phyloP scores from a whole-genome alignment of 768 basidiomycete species.

The Tubosaeta sp. region DNA sequence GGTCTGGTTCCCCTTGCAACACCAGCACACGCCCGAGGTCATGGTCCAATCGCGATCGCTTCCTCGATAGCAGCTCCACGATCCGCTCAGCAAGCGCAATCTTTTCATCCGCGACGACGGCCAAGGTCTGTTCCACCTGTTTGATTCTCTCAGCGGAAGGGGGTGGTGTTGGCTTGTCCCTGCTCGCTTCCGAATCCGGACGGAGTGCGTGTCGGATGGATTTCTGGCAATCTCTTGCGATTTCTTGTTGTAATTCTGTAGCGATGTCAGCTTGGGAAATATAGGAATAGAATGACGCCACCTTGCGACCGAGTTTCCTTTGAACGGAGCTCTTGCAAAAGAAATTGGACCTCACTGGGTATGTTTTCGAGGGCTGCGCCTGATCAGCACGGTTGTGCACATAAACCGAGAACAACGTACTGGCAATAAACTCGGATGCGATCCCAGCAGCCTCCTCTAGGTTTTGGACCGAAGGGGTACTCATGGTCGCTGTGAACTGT shows the following conservation, averaged over 20 bases:
- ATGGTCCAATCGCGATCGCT: slow-evolving; percentile 44
- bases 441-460: slow-evolving; percentile 48
- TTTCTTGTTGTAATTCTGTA: slow-evolving; percentile 41
- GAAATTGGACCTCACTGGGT: slow-evolving; percentile 44
- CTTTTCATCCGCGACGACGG: slow-evolving; percentile 40
- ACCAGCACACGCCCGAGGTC: slow-evolving; percentile 42
- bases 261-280: background rate
- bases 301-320: slow-evolving; percentile 44
- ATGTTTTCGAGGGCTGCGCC: slow-evolving; percentile 45
- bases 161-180: slow-evolving; percentile 28
- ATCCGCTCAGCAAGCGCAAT: slow-evolving; percentile 40
- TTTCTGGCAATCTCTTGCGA: slow-evolving; percentile 40
- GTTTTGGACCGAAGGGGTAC: slow-evolving; percentile 32
- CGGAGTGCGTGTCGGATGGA: slow-evolving; percentile 43
- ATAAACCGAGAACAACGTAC: slow-evolving; percentile 28
- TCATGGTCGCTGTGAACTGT: slow-evolving; percentile 21
- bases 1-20: slow-evolving; percentile 41
- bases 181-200: slow-evolving; percentile 26
- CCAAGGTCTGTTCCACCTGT: slow-evolving; percentile 25
- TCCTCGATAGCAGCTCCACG: slow-evolving; percentile 41
- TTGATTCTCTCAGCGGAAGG: slow-evolving; percentile 30
- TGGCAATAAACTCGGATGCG: slow-evolving; percentile 46
- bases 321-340: slow-evolving; percentile 45
- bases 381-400: background rate
- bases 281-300: background rate